Evolutionary conservation across 2,329 filamentous ascomycete genomes (phyloP), one percentile per base, ranked within the genome.

Genomic region (Metarhizium guizhouense): DNA sequence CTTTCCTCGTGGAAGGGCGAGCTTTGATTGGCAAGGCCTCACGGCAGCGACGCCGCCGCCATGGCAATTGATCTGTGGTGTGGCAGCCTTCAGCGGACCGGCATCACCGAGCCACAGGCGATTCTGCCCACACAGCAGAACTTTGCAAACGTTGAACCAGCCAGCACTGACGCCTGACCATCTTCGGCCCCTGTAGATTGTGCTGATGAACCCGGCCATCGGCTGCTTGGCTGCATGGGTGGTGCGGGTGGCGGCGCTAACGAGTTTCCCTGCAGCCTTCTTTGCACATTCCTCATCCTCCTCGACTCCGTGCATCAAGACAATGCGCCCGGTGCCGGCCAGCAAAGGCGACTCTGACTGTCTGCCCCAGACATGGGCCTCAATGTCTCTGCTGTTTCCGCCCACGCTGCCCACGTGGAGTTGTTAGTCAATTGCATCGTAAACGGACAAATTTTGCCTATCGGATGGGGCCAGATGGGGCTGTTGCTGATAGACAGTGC

Each of bases 251-350:
- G 29, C 47, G 20, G 51, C 34, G 51, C 51, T 52, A 52, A 36
- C n/a, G 8, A 10, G 34, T 8, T 52, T 52, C 51, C 51, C 36
- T 52, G 51, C 51, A 45, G 51, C 11, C 51, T 52, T 52, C 51
- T 18, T 18, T 32, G 14, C 32, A 14, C 29, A 36, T 18, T 20
- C 25, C 48, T 32, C 18, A 20, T 36, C 13, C 18, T 6, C 29
- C 14, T 51, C 16, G 14, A 51, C n/a, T 10, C 25, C 1, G 25
- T 4, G 25, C 25, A 25, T 25, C 25, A 43, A 6, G 40, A 14
- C 40, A 18, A 43, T 14, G n/a, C 10, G 40, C 16, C 40, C 40
- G 40, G 40, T 18, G 40, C 40, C 40, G 40, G 40, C 16, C 40
- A 43, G n/a, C 6, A 16, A 14, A 43, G 10, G 14, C 3, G 40